A percentile compares a stretch with the other conserved stretches of the same genome.
These are phyloP conservation scores for Macrophomina tecta DNA, from an alignment of 2,329 filamentous ascomycete species.

Conservation along the genomic window DNA sequence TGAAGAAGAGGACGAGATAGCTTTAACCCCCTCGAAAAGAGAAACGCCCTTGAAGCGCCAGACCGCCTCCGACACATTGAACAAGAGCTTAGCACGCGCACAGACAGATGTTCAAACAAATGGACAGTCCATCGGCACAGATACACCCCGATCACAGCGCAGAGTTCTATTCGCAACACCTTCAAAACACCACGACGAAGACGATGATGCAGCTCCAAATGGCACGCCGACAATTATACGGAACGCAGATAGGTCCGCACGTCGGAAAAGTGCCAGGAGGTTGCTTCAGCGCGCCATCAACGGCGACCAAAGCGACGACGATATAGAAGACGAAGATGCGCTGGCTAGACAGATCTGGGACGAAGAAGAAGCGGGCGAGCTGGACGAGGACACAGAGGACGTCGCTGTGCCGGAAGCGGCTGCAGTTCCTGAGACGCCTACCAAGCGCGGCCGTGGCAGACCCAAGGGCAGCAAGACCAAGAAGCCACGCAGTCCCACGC, in stretches of 20 bases:
- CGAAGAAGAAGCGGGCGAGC: constrained; percentile 56
- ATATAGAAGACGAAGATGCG: constrained; percentile 69
- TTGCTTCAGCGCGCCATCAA: constrained; percentile 75
- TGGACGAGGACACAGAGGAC: constrained; percentile 41
- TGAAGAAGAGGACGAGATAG: constrained; percentile 20
- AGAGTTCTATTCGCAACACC: constrained; percentile 56
- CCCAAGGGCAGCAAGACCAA: constrained; percentile 59
- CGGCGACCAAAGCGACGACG: constrained; percentile 71
- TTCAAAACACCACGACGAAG: constrained; percentile 41
- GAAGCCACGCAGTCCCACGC: constrained; percentile 74
- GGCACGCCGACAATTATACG: constrained; percentile 68
- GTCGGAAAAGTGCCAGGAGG: constrained; percentile 79
- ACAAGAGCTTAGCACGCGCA: constrained; percentile 21
- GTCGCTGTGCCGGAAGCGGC: constrained; percentile 50
- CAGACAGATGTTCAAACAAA: constrained; percentile 38
- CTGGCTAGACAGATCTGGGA: constrained; percentile 73
- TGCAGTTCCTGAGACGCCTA: constrained; percentile 57
- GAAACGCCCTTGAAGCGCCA: constrained; percentile 13
- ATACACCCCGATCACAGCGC: constrained; percentile 52
- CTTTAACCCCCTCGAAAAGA: constrained; percentile 18
- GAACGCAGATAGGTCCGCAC: constrained; percentile 83
- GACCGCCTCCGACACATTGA: constrained; percentile 31
- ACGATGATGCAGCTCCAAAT: constrained; percentile 61
- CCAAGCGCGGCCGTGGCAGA: constrained; percentile 52
- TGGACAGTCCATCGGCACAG: constrained; percentile 32